Evolutionary conservation across 805 yeast genomes (phyloP).

Genomic region (Millerago galiae): DNA sequence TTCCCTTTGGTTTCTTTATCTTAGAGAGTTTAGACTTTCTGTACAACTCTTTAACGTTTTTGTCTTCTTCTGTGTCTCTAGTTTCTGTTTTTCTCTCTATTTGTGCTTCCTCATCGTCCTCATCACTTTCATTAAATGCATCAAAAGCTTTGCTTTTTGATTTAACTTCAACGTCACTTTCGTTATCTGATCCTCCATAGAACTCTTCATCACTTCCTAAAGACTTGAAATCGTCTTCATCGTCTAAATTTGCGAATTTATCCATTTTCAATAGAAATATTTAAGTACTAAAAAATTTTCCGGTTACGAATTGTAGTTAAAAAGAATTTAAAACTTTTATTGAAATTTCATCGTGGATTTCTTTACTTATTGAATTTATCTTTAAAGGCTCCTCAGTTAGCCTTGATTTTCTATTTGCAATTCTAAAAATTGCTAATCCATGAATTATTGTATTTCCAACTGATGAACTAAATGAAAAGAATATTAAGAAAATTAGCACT

Average conservation of each 20-base stretch:
- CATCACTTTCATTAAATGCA: constrained; percentile 15
- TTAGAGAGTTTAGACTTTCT: constrained; percentile 53
- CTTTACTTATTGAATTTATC: not conserved
- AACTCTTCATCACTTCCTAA: constrained; percentile 24
- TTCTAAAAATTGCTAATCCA: constrained; percentile 4
- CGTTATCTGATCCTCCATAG: constrained; percentile 11
- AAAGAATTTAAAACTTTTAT: not conserved
- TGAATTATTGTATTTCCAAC: not conserved
- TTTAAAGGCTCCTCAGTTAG: not conserved
- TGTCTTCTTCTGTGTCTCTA: constrained; percentile 15
- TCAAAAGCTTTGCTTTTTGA: constrained; percentile 6
- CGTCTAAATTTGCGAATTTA: constrained; percentile 12
- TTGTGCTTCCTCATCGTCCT: constrained; percentile 11
- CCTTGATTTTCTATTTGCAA: constrained; percentile 2
- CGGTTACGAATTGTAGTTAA: not conserved
- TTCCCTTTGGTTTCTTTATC: constrained; percentile 48
- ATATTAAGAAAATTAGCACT: not conserved
- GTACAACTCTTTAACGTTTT: constrained; percentile 35
- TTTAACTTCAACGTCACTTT: constrained; percentile 6
- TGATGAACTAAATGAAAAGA: not conserved
- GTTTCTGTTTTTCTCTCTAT: not conserved
- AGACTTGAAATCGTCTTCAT: constrained; percentile 6
- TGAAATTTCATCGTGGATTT: not conserved
- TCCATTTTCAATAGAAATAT: constrained; percentile 12
- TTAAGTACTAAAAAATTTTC: not conserved